Conservation (phyloP, 805 yeast species). For the Komagataella mondaviorum region DNA sequence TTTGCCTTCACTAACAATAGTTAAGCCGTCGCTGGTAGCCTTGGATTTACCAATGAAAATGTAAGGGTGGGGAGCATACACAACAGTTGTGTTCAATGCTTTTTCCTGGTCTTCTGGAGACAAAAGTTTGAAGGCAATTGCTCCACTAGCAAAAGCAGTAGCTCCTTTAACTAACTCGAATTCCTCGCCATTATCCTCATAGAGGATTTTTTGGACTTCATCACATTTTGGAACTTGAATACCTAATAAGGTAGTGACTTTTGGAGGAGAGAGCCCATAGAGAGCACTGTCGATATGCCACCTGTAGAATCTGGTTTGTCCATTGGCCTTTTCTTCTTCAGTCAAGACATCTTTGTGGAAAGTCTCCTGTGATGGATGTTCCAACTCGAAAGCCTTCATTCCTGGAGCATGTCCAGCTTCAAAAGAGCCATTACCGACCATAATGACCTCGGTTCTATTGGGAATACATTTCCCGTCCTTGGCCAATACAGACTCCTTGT, state of each 20-base stretch:
- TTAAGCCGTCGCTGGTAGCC: conserved; percentile 78
- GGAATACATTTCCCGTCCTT: conserved; percentile 78
- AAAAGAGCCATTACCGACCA: conserved; percentile 72
- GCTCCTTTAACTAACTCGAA: conserved; percentile 71
- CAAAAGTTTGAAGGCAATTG: conserved; percentile 54
- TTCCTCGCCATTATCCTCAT: conserved; percentile 53
- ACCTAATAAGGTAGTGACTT: conserved; percentile 74
- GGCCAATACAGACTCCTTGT: conserved; percentile 51
- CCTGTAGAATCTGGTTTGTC: conserved; percentile 73
- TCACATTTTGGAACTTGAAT: conserved; percentile 61
- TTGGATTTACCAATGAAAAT: conserved; percentile 69
- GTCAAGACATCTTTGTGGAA: conserved; percentile 63
- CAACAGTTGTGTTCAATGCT: conserved; percentile 69
- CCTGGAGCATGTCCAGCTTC: conserved; percentile 35
- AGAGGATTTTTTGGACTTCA: conserved; percentile 50
- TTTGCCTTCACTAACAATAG: conserved; percentile 72
- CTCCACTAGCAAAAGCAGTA: conserved; percentile 83
- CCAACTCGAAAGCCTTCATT: conserved; percentile 28
- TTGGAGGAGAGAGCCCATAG: conserved; percentile 77
- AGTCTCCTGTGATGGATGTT: conserved; percentile 74
- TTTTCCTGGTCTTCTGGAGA: conserved; percentile 58
- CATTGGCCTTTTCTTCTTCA: conserved; percentile 45
- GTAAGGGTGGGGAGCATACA: conserved; percentile 88
- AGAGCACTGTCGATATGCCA: conserved; percentile 93
- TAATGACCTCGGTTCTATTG: conserved; percentile 79